Evolutionary conservation across 805 yeast species (phyloP).

Genomic region (Blastobotrys chiropterorum): DNA sequence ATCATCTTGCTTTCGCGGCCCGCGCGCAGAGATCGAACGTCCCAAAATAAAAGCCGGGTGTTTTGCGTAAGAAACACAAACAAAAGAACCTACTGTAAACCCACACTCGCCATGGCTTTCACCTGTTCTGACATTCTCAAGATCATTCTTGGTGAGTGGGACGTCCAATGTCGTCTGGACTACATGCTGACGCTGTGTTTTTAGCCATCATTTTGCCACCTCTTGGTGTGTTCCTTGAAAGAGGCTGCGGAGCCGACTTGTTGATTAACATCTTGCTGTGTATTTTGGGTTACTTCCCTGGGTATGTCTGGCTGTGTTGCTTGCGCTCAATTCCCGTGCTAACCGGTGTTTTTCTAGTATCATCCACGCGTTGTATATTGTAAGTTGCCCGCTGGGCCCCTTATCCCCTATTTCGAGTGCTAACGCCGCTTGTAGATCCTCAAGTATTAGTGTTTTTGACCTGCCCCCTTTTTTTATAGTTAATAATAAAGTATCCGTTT

Average conservation of each 20-base stretch:
- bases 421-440: conserved; percentile 7
- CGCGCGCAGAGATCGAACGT: neutral
- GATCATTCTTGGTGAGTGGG: conserved; percentile 37
- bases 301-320: conserved; percentile 4
- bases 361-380: conserved; percentile 33
- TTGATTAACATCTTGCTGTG: conserved; percentile 61
- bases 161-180: too few relatives aligned
- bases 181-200: neutral
- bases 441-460: conserved; percentile 11
- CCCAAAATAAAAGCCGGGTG: neutral
- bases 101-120: conserved; percentile 36
- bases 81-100: neutral
- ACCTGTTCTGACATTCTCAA: conserved; percentile 50
- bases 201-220: conserved; percentile 52
- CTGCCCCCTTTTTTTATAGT: neutral
- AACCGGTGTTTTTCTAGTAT: conserved; percentile 19
- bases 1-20: neutral
- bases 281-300: conserved; percentile 71
- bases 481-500: neutral
- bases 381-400: conserved; percentile 3
- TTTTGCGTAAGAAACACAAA: neutral
- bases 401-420: neutral
- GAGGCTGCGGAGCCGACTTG: conserved; percentile 45
- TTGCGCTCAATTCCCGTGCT: neutral
- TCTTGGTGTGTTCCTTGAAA: conserved; percentile 54